phyloP scores from a whole-genome alignment of 352 stramenopile genomes.

The Peronospora destructor region DNA sequence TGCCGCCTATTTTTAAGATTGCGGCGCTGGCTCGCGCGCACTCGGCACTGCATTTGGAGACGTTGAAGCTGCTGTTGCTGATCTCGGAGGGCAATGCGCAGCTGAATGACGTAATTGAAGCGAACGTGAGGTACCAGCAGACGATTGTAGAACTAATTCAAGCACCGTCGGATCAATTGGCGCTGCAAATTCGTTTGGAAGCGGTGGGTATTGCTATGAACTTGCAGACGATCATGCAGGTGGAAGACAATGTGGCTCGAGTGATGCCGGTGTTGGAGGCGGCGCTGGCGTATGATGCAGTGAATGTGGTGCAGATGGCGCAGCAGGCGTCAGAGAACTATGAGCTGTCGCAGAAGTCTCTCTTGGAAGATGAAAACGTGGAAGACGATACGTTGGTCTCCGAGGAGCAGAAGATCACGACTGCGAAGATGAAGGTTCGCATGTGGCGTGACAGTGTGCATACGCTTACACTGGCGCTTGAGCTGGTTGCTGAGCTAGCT shows the following conservation, averaged over 20 bases:
- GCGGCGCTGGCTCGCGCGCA: conserved; percentile 46
- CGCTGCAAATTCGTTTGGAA: conserved; percentile 43
- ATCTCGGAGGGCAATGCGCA: conserved; percentile 79
- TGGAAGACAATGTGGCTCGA: conserved; percentile 57
- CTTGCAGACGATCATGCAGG: conserved; percentile 63
- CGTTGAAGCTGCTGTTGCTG: conserved; percentile 72
- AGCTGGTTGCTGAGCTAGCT: conserved; percentile 67
- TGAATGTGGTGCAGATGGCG: conserved; percentile 66
- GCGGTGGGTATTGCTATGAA: conserved; percentile 79
- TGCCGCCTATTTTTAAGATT: conserved; percentile 72
- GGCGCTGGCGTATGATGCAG: conserved; percentile 73
- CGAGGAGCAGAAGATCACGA: conserved; percentile 51
- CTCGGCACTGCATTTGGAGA: conserved; percentile 60
- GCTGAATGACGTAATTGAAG: conserved; percentile 59
- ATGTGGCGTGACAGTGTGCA: conserved; percentile 79
- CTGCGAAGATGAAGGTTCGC: conserved; percentile 61
- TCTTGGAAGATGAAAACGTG: conserved; percentile 60
- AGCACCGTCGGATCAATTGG: conserved; percentile 43
- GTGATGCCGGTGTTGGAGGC: conserved; percentile 63
- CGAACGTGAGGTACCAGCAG: conserved; percentile 54
- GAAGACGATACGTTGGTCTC: conserved; percentile 56
- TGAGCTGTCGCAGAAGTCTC: conserved; percentile 43
- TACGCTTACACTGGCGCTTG: conserved; percentile 67
- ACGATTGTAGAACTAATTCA: conserved; percentile 65
- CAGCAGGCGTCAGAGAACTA: conserved; percentile 61